These are phyloP conservation scores for Ceriops tagal DNA, from an alignment of 345 rosid species.

Conservation along the genomic window DNA sequence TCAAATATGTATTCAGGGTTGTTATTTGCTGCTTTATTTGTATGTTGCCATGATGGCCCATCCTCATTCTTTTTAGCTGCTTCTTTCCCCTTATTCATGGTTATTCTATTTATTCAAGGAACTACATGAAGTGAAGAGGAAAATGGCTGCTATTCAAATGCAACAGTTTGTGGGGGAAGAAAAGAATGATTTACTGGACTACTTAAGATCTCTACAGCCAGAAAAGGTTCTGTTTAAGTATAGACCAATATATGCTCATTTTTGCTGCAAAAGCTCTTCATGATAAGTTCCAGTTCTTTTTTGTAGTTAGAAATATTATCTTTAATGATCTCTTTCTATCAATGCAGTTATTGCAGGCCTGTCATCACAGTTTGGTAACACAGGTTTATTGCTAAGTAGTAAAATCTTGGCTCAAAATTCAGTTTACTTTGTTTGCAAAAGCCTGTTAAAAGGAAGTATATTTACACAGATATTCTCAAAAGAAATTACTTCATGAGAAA, in stretches of 20 bases:
- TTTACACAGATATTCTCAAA: not conserved
- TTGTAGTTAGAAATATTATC: constrained; percentile 2
- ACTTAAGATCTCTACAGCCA: constrained; percentile 85
- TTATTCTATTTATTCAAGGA: constrained; percentile 47
- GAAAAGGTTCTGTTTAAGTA: constrained; percentile 60
- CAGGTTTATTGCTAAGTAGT: not conserved
- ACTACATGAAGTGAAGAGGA: constrained; percentile 72
- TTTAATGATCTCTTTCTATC: constrained; percentile 1
- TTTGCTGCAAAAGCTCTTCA: not conserved
- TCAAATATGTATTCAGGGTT: too few relatives aligned
- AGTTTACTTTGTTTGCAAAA: constrained; percentile 8
- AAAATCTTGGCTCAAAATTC: not conserved
- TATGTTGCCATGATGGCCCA: not conserved
- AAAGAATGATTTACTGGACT: constrained; percentile 92
- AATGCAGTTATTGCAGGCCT: constrained; percentile 7
- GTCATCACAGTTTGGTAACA: constrained; percentile 2
- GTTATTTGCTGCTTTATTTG: not conserved
- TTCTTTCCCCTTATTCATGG: constrained; percentile 14
- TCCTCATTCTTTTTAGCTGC: not conserved
- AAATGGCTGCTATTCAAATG: constrained; percentile 94
- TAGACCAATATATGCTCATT: constrained; percentile 1
- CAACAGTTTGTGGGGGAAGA: constrained; percentile 99
- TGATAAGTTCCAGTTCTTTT: not conserved
- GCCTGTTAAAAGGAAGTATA: not conserved
- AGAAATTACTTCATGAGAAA: not conserved